Conservation (phyloP, 345 rosid species). For the Dovyalis caffra region DNA sequence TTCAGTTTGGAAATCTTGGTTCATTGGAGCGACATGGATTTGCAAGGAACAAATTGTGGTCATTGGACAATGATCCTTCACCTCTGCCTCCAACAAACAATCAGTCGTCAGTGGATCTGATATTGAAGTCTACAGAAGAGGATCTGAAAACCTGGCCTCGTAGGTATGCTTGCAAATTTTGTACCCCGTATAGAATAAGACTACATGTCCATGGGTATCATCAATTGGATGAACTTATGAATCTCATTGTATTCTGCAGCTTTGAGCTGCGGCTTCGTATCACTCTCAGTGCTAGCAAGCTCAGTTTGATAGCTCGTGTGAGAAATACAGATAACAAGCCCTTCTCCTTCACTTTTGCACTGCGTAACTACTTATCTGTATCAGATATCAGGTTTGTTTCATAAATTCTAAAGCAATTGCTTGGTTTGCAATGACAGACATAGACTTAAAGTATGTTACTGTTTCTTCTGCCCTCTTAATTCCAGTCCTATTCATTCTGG, state of each 20-base stretch:
- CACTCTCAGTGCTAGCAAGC: slow-evolving; percentile 71
- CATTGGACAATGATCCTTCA: slow-evolving; percentile 72
- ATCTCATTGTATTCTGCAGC: slow-evolving; percentile 44
- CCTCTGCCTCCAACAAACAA: slow-evolving; percentile 71
- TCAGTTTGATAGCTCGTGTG: slow-evolving; percentile 87
- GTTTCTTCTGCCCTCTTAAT: neutral
- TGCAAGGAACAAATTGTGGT: slow-evolving; percentile 80
- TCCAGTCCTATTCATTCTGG: neutral
- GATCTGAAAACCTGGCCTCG: slow-evolving; percentile 84
- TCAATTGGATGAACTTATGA: neutral
- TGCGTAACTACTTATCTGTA: slow-evolving; percentile 73
- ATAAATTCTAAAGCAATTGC: slow-evolving; percentile 6
- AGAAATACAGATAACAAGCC: slow-evolving; percentile 80
- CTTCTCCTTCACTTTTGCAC: slow-evolving; percentile 73
- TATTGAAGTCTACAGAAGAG: slow-evolving; percentile 73
- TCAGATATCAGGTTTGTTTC: slow-evolving; percentile 81
- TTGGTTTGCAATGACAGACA: slow-evolving; percentile 10
- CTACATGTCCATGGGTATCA: neutral
- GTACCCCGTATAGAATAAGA: slow-evolving; percentile 7
- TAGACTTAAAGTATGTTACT: slow-evolving; percentile 5
- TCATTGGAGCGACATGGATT: slow-evolving; percentile 85
- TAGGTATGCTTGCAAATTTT: slow-evolving; percentile 46
- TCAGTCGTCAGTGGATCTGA: slow-evolving; percentile 75
- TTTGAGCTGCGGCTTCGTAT: slow-evolving; percentile 87
- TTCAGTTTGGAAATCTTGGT: slow-evolving; percentile 81